Conservation (phyloP, 1,139 yeast species). For the Zygotorulaspora mrakii region DNA sequence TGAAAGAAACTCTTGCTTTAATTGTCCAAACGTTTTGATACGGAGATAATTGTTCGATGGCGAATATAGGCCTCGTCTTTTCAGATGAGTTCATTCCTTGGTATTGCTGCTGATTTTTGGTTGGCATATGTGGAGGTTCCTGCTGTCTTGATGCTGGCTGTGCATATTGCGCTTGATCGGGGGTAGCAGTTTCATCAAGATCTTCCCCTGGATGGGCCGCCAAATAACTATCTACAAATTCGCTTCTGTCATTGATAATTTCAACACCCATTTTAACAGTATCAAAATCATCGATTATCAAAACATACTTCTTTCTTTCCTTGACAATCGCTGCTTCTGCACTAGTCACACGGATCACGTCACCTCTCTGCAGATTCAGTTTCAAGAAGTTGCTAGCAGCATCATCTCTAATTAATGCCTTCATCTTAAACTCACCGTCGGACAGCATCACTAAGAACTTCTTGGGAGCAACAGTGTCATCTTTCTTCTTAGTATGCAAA, state of each 20-base stretch:
- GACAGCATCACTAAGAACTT: conserved; percentile 45
- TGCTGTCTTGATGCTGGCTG: conserved; percentile 18
- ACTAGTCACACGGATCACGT: conserved; percentile 33
- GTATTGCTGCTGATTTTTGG: conserved; percentile 12
- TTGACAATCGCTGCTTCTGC: conserved; percentile 36
- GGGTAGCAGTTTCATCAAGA: conserved; percentile 27
- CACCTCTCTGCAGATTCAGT: conserved; percentile 45
- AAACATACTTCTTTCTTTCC: conserved; percentile 51
- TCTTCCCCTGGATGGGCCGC: conserved; percentile 51
- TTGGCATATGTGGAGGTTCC: conserved; percentile 14
- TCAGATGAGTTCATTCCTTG: conserved; percentile 25
- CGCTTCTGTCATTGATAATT: conserved; percentile 42
- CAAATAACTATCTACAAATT: conserved; percentile 51
- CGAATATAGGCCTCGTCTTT: conserved; percentile 46
- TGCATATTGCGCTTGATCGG: conserved; percentile 13
- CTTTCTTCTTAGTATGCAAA: conserved; percentile 34
- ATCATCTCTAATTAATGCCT: conserved; percentile 62
- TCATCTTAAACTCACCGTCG: conserved; percentile 61
- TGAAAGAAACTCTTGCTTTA: conserved; percentile 84
- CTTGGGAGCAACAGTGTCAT: conserved; percentile 29
- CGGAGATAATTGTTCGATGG: conserved; percentile 87
- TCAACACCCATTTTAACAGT: conserved; percentile 44
- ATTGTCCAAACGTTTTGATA: conserved; percentile 89
- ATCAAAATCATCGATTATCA: conserved; percentile 52
- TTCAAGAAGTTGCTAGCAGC: conserved; percentile 50